phyloP scores from a whole-genome alignment of 306 rosid genomes.

The Citrullus mucosospermus region DNA sequence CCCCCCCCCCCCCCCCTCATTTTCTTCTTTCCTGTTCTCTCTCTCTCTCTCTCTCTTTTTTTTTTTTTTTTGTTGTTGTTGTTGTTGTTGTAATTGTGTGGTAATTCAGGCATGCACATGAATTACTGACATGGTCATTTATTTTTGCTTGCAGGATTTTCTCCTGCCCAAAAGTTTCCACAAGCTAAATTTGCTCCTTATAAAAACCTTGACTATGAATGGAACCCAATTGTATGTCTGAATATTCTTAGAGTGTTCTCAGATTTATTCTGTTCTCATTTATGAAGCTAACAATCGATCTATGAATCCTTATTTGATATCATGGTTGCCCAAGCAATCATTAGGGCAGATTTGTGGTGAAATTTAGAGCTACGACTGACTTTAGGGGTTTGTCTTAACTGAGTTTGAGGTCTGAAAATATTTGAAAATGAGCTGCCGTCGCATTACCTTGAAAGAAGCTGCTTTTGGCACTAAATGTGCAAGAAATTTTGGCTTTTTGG shows the following conservation, averaged over 20 bases:
- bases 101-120: neutral
- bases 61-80: neutral
- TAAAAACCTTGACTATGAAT: conserved; percentile 39
- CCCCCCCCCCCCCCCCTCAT: neutral
- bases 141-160: conserved; percentile 47
- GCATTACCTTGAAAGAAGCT: neutral
- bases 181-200: conserved; percentile 70
- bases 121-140: conserved; percentile 17
- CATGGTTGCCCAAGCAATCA: neutral
- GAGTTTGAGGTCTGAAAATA: neutral
- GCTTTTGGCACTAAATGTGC: neutral
- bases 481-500: neutral
- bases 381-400: neutral
- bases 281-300: neutral
- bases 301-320: neutral
- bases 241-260: neutral
- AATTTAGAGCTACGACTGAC: neutral
- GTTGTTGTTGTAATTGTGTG: neutral
- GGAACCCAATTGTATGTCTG: conserved; percentile 72
- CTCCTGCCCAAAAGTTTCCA: conserved; percentile 79
- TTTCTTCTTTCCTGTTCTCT: neutral
- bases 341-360: neutral
- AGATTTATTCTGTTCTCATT: conserved; percentile 9
- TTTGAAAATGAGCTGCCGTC: neutral
- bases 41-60: too few species aligned